Conservation (phyloP, 2,329 filamentous ascomycete genomes). For the Fusarium sublunatum region DNA sequence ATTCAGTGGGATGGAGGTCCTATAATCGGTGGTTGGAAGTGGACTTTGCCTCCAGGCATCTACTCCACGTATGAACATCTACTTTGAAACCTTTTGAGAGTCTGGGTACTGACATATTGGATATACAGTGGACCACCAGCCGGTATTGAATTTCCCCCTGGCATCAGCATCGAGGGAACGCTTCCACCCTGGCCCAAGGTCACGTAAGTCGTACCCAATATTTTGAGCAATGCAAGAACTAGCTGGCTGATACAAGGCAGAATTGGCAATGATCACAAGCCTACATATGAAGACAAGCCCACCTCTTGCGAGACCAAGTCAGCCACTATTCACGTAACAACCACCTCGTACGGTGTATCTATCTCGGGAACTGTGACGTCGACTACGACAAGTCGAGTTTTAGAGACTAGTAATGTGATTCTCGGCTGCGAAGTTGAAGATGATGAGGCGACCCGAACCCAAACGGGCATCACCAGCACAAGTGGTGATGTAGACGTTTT, state of each 20-base stretch:
- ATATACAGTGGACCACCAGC: too few species aligned
- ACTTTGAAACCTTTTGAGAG: too few species aligned
- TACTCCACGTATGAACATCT: constrained; percentile 10
- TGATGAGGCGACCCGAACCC: not conserved
- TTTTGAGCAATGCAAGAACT: too few species aligned
- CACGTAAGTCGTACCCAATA: constrained; percentile 8
- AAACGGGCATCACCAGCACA: not conserved
- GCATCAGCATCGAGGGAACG: too few species aligned
- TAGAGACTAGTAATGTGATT: constrained; percentile 10
- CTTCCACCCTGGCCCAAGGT: not conserved
- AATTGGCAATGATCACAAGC: constrained; percentile 12
- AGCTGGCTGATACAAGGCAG: not conserved
- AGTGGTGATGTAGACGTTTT: not conserved
- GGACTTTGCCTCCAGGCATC: constrained; percentile 15
- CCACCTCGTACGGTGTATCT: constrained; percentile 17
- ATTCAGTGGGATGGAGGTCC: constrained; percentile 10
- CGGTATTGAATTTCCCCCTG: too few species aligned
- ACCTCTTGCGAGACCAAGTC: constrained; percentile 19
- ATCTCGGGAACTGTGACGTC: constrained; percentile 10
- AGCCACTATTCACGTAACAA: constrained; percentile 14
- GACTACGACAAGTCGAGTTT: constrained; percentile 11
- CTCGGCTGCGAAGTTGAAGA: constrained; percentile 20
- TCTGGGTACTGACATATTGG: too few species aligned
- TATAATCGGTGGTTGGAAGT: constrained; percentile 14
- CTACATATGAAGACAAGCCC: constrained; percentile 13